These are phyloP conservation scores for Alternaria rosae DNA, from an alignment of 2,329 filamentous ascomycete species.

Conservation along the genomic window DNA sequence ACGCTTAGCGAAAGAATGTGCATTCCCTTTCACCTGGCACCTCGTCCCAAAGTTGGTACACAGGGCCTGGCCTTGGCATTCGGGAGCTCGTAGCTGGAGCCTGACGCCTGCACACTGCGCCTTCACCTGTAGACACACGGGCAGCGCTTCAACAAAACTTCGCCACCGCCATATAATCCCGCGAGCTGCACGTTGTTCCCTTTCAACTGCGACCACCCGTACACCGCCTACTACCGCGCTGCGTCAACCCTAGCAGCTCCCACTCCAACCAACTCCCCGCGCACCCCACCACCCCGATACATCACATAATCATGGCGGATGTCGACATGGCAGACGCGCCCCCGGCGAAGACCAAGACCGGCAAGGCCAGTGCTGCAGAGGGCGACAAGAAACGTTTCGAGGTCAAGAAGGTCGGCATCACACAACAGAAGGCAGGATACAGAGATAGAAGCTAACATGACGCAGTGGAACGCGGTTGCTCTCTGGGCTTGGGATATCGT, in stretches of 20 bases:
- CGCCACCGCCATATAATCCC: conserved; percentile 5
- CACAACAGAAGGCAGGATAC: neutral
- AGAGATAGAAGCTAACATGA: conserved; percentile 26
- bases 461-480: conserved; percentile 95
- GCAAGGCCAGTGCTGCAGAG: conserved; percentile 60
- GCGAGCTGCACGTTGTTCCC: conserved; percentile 10
- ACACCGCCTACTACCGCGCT: neutral
- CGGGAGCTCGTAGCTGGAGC: conserved; percentile 20
- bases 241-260: conserved; percentile 6
- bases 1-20: neutral
- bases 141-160: conserved; percentile 3
- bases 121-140: conserved; percentile 3
- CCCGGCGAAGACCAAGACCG: conserved; percentile 60
- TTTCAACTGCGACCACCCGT: neutral
- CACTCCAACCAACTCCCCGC: conserved; percentile 24
- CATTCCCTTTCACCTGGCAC: neutral
- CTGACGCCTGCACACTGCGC: conserved; percentile 16
- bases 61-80: conserved; percentile 21
- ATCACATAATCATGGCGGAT: conserved; percentile 75
- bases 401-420: conserved; percentile 84
- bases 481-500: conserved; percentile 99
- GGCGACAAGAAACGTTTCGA: conserved; percentile 93
- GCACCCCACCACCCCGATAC: conserved; percentile 28
- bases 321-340: conserved; percentile 94
- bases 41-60: conserved; percentile 4